Evolutionary conservation across 768 basidiomycete genomes (phyloP).

Genomic region (Phanerochaete carnosa): DNA sequence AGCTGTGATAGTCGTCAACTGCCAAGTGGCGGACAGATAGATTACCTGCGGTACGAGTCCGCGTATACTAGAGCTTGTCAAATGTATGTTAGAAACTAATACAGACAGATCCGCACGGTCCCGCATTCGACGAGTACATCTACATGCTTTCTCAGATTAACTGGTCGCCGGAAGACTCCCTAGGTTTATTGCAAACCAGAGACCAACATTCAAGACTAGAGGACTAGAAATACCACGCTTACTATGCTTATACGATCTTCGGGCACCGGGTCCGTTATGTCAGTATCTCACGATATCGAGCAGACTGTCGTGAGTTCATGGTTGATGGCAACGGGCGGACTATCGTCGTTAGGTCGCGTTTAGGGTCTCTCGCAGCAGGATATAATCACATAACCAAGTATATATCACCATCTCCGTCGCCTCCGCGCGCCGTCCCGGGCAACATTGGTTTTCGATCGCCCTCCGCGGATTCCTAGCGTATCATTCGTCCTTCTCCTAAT

Average conservation of each 20-base stretch:
- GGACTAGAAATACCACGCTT: neutral
- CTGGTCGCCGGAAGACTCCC: too few species aligned
- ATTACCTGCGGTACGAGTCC: too few species aligned
- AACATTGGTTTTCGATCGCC: neutral
- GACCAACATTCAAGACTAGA: too few species aligned
- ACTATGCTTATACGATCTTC: neutral
- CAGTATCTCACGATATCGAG: neutral
- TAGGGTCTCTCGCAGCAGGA: neutral
- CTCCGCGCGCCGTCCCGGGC: neutral
- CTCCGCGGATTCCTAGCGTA: neutral
- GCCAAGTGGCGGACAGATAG: too few species aligned
- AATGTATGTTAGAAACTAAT: too few species aligned
- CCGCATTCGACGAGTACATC: neutral
- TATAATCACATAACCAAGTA: conserved; percentile 3
- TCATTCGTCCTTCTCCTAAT: neutral
- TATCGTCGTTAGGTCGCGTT: neutral
- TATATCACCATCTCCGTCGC: neutral
- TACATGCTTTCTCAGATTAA: too few species aligned
- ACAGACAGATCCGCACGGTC: neutral
- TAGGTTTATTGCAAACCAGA: too few species aligned
- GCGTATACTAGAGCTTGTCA: too few species aligned
- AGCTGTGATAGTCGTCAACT: too few species aligned
- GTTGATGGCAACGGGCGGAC: neutral
- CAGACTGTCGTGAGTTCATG: neutral
- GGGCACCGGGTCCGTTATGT: neutral